phyloP scores from a whole-genome alignment of 2,329 filamentous ascomycete species.

The Diaporthe caulivora region DNA sequence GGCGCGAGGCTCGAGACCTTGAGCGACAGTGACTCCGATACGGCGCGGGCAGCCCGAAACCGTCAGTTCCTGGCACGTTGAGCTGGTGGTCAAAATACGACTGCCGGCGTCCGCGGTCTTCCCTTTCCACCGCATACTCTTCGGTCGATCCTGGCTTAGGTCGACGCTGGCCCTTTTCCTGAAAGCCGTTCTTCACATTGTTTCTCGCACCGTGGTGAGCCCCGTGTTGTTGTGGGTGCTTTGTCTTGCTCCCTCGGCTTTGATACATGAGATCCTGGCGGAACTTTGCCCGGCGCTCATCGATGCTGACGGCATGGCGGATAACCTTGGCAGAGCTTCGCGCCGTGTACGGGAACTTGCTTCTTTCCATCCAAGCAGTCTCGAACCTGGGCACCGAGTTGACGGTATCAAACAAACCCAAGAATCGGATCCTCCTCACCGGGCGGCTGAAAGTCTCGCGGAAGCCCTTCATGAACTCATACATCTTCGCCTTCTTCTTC shows the following conservation, averaged over 20 bases:
- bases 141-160: background rate
- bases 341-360: conserved; percentile 78
- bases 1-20: conserved; percentile 41
- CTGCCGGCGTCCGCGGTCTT: conserved; percentile 37
- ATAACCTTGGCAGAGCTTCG: conserved; percentile 71
- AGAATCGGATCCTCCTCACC: conserved; percentile 78
- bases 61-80: conserved; percentile 15
- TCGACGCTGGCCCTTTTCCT: conserved; percentile 53
- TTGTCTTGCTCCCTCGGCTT: conserved; percentile 43
- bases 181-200: conserved; percentile 44
- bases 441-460: conserved; percentile 84
- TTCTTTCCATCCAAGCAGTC: conserved; percentile 81
- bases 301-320: conserved; percentile 77
- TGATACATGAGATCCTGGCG: conserved; percentile 77
- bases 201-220: background rate
- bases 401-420: conserved; percentile 86
- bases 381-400: conserved; percentile 86
- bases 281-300: conserved; percentile 79
- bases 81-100: conserved; percentile 26
- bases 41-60: conserved; percentile 49
- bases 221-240: conserved; percentile 38
- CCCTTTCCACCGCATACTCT: background rate
- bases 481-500: conserved; percentile 71
- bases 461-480: conserved; percentile 82
- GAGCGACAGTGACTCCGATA: conserved; percentile 56